Evolutionary conservation across 148 eudicot species (phyloP).

Genomic region (Pharnaceum exiguum): DNA sequence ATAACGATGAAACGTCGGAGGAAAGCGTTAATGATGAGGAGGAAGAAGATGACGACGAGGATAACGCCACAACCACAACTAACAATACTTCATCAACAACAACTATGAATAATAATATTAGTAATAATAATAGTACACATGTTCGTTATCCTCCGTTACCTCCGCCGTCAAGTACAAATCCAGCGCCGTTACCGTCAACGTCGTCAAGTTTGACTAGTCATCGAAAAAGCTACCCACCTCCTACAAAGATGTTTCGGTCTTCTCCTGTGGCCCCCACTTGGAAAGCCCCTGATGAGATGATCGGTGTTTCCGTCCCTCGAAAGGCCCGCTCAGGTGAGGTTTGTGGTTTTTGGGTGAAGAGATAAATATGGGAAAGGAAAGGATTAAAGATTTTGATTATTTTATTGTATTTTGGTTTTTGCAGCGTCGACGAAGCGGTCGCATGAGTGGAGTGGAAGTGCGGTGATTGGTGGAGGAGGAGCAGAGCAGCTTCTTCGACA

Average conservation of each 20-base stretch:
- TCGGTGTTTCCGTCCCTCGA: slow-evolving; percentile 72
- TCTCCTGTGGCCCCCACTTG: slow-evolving; percentile 52
- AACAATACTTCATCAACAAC: too few species aligned
- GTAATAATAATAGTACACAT: too few species aligned
- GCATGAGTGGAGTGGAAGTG: slow-evolving; percentile 62
- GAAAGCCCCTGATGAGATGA: slow-evolving; percentile 87
- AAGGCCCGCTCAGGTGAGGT: slow-evolving; percentile 84
- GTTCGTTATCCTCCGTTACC: slow-evolving; percentile 35
- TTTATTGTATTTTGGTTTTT: slow-evolving; percentile 1
- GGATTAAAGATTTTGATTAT: neutral
- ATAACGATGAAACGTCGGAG: slow-evolving; percentile 62
- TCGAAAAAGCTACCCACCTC: slow-evolving; percentile 69
- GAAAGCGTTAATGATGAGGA: slow-evolving; percentile 76
- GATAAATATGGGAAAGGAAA: neutral
- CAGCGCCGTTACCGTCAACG: slow-evolving; percentile 18
- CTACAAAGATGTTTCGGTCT: slow-evolving; percentile 38
- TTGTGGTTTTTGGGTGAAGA: neutral
- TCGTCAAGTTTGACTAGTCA: slow-evolving; percentile 30
- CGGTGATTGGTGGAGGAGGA: slow-evolving; percentile 25
- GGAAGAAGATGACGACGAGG: slow-evolving; percentile 60
- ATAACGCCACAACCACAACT: too few species aligned
- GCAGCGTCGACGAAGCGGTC: slow-evolving; percentile 79
- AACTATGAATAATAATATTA: too few species aligned
- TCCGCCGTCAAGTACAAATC: slow-evolving; percentile 40
- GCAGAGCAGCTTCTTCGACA: slow-evolving; percentile 44